Evolutionary conservation across 2,329 filamentous ascomycete genomes (phyloP).

Genomic region (Ophiocordyceps robertsii): DNA sequence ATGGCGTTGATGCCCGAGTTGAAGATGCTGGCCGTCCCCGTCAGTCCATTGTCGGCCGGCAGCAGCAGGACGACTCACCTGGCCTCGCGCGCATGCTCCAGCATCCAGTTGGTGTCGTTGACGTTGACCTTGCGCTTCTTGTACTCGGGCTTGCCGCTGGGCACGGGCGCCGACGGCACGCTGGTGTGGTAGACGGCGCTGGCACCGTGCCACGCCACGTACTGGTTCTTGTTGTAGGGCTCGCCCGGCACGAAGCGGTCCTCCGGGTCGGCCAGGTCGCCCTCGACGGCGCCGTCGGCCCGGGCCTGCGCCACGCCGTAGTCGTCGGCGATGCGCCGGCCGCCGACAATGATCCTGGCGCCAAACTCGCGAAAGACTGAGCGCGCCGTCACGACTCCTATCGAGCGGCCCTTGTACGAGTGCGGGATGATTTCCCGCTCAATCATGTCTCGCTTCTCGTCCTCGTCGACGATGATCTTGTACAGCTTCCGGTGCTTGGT

Average conservation of each 20-base stretch:
- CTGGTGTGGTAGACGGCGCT: conserved; percentile 89
- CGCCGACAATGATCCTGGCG: conserved; percentile 84
- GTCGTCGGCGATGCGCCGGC: conserved; percentile 75
- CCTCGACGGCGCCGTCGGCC: conserved; percentile 69
- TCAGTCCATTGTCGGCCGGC: too few species aligned
- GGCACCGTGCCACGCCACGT: conserved; percentile 95
- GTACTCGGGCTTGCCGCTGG: conserved; percentile 61
- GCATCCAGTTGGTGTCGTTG: conserved; percentile 91
- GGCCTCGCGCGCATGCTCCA: conserved; percentile 83
- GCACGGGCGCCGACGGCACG: conserved; percentile 60
- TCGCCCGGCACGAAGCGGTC: conserved; percentile 67
- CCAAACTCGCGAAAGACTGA: conserved; percentile 97
- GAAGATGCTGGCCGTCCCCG: too few species aligned
- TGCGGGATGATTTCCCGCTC: conserved; percentile 91
- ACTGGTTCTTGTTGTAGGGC: conserved; percentile 97
- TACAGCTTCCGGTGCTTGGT: conserved; percentile 92
- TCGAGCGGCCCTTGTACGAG: conserved; percentile 95
- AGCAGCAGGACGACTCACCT: conserved; percentile 59
- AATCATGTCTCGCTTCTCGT: conserved; percentile 95
- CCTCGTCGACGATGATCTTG: conserved; percentile 96
- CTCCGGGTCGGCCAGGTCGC: conserved; percentile 81
- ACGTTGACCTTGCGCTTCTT: conserved; percentile 81
- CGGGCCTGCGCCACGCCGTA: conserved; percentile 69
- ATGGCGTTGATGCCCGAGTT: conserved; percentile 61
- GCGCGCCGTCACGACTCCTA: conserved; percentile 89